phyloP scores from a whole-genome alignment of 2,329 filamentous ascomycete species.

The Epichloe baconii region DNA sequence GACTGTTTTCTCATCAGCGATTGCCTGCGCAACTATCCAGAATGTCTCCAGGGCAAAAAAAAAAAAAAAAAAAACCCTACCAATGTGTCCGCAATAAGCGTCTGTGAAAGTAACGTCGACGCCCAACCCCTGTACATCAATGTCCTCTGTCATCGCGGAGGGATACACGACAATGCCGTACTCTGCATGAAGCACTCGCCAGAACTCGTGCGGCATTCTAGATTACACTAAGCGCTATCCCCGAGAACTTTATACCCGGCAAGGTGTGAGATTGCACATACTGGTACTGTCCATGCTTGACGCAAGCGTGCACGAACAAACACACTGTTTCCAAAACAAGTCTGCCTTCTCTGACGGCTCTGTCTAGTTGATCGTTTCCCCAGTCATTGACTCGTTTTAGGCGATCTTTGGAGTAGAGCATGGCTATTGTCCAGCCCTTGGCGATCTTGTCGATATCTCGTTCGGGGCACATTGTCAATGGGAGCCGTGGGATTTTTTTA shows the following conservation, averaged over 20 bases:
- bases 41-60: background rate
- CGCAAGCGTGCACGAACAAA: constrained; percentile 25
- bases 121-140: constrained; percentile 20
- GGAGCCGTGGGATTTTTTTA: background rate
- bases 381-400: constrained; percentile 19
- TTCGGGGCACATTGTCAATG: constrained; percentile 16
- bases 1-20: constrained; percentile 12
- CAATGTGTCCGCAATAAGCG: constrained; percentile 23
- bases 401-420: constrained; percentile 22
- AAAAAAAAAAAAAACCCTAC: constrained; percentile 10
- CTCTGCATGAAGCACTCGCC: constrained; percentile 23
- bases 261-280: constrained; percentile 8
- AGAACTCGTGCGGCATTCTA: constrained; percentile 25
- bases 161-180: constrained; percentile 29
- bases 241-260: too few species aligned
- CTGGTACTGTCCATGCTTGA: constrained; percentile 25
- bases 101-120: constrained; percentile 24
- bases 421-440: constrained; percentile 26
- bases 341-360: constrained; percentile 19
- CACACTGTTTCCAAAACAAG: constrained; percentile 26
- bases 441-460: constrained; percentile 21
- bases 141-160: constrained; percentile 23
- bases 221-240: too few species aligned
- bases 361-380: constrained; percentile 20
- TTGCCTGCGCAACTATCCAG: background rate